These are phyloP conservation scores for Lipomyces mesembrius DNA, from an alignment of 805 yeast genomes.

Conservation along the genomic window DNA sequence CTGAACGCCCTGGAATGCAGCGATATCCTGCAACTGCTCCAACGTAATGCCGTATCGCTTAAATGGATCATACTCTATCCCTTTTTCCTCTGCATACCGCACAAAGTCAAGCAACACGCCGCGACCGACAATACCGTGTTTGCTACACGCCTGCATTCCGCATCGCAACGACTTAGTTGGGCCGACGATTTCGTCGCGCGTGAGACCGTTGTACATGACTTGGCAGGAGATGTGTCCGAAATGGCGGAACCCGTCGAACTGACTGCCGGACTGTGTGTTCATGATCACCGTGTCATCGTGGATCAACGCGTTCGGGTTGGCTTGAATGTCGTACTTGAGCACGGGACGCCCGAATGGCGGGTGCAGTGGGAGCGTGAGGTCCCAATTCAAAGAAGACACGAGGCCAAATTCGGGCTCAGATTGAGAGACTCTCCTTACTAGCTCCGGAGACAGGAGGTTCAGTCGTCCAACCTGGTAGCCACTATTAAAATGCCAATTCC, in stretches of 20 bases:
- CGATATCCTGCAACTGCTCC: conserved; percentile 39
- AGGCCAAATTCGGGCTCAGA: conserved; percentile 30
- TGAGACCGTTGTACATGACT: conserved; percentile 39
- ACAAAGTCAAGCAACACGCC: conserved; percentile 47
- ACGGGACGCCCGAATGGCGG: conserved; percentile 41
- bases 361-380: conserved; percentile 37
- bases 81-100: conserved; percentile 41
- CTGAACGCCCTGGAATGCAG: conserved; percentile 39
- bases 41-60: conserved; percentile 40
- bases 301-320: conserved; percentile 25
- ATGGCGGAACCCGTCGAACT: conserved; percentile 45
- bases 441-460: conserved; percentile 38
- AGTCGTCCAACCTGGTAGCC: conserved; percentile 36
- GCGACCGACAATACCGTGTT: conserved; percentile 45
- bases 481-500: neutral
- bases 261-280: conserved; percentile 44
- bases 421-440: conserved; percentile 29
- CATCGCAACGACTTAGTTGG: conserved; percentile 27
- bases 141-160: conserved; percentile 38
- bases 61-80: conserved; percentile 42
- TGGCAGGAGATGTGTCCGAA: conserved; percentile 39
- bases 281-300: conserved; percentile 42
- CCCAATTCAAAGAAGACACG: conserved; percentile 39
- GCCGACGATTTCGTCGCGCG: conserved; percentile 38
- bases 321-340: conserved; percentile 20